Conservation (phyloP, 495 filamentous ascomycete genomes). For the Penicillium fimorum region DNA sequence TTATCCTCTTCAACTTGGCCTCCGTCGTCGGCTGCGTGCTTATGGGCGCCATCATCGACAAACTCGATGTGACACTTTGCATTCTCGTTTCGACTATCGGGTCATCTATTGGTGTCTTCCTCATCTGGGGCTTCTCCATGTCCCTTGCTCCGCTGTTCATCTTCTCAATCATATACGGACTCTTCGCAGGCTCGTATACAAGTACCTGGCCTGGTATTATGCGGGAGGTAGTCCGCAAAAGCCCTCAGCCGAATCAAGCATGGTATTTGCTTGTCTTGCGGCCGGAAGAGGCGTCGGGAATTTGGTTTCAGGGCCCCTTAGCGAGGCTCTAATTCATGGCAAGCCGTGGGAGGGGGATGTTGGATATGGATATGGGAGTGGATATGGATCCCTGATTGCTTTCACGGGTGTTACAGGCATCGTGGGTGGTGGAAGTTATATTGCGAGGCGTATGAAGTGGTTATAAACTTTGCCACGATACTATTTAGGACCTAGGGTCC, state of each 20-base stretch:
- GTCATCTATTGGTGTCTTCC: slow-evolving; percentile 52
- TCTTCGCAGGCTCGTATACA: slow-evolving; percentile 58
- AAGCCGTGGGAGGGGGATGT: slow-evolving; percentile 8
- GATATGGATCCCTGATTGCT: slow-evolving; percentile 39
- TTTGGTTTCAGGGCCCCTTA: slow-evolving; percentile 54
- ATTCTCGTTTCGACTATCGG: slow-evolving; percentile 54
- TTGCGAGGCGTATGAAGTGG: slow-evolving; percentile 19
- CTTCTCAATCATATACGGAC: slow-evolving; percentile 60
- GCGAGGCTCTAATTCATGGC: slow-evolving; percentile 46
- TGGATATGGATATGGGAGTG: slow-evolving; percentile 34
- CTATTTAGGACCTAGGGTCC: not conserved
- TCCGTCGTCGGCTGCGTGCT: slow-evolving; percentile 51
- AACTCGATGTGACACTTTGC: slow-evolving; percentile 52
- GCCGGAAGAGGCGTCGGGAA: slow-evolving; percentile 62
- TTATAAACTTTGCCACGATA: not conserved
- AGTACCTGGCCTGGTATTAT: slow-evolving; percentile 58
- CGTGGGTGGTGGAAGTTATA: slow-evolving; percentile 35
- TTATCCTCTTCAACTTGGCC: slow-evolving; percentile 52
- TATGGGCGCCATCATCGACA: slow-evolving; percentile 56
- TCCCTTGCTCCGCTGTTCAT: slow-evolving; percentile 52
- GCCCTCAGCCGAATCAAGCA: slow-evolving; percentile 41
- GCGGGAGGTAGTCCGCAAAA: slow-evolving; percentile 43
- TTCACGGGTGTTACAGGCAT: slow-evolving; percentile 44
- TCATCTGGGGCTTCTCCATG: slow-evolving; percentile 62
- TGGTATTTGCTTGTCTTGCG: slow-evolving; percentile 56